phyloP scores from a whole-genome alignment of 2,329 filamentous ascomycete species.

The Cyclaneusma minus region DNA sequence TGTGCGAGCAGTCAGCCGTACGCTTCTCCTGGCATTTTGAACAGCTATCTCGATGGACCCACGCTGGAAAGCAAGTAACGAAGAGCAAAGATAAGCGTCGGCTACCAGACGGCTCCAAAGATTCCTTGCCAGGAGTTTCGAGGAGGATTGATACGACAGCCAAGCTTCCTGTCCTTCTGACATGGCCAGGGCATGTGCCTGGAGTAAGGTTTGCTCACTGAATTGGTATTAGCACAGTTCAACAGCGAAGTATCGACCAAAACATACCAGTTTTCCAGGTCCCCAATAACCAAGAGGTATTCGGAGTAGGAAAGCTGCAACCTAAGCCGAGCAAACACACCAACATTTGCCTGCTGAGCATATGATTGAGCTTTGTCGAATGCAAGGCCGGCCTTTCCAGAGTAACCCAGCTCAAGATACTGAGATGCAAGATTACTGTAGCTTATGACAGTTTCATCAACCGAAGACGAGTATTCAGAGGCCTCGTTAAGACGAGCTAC shows the following conservation, averaged over 20 bases:
- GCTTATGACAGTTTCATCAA: conserved; percentile 25
- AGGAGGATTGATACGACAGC: conserved; percentile 5
- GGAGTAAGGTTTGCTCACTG: conserved; percentile 15
- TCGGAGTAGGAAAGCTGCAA: conserved; percentile 63
- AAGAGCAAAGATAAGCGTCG: conserved; percentile 20
- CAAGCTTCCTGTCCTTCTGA: conserved; percentile 12
- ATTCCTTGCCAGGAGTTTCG: conserved; percentile 9
- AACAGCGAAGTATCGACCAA: conserved; percentile 12
- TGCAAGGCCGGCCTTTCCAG: conserved; percentile 36
- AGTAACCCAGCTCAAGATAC: conserved; percentile 43
- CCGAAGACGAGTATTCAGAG: conserved; percentile 21
- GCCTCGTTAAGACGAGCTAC: conserved; percentile 28
- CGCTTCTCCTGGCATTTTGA: conserved; percentile 36
- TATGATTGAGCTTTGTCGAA: conserved; percentile 43
- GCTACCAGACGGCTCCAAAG: conserved; percentile 17
- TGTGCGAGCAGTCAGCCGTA: conserved; percentile 27
- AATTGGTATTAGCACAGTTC: background rate
- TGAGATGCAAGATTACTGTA: conserved; percentile 29
- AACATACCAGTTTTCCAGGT: conserved; percentile 40
- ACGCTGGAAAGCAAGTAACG: conserved; percentile 18
- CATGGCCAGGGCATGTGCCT: conserved; percentile 10
- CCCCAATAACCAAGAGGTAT: conserved; percentile 53
- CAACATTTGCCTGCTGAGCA: conserved; percentile 22
- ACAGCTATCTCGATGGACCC: conserved; percentile 45
- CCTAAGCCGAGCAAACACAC: conserved; percentile 29